phyloP scores from a whole-genome alignment of 441 rosid species.

The Syzygium syzygioides region DNA sequence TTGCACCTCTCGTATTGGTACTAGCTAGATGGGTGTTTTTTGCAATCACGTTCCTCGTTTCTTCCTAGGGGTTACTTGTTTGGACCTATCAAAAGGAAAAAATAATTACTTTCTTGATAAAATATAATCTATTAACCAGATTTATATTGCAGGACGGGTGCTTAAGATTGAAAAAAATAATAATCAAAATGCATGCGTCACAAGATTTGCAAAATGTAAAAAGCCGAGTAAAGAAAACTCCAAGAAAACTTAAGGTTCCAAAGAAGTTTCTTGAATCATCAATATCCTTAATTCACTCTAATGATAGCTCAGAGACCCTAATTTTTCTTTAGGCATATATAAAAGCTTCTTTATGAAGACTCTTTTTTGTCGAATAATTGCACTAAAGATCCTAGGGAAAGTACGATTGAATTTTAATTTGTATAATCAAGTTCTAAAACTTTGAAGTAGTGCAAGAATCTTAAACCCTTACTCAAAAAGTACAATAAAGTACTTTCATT shows the following conservation, averaged over 20 bases:
- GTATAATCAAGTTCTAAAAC: not conserved
- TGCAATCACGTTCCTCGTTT: not conserved
- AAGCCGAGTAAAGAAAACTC: not conserved
- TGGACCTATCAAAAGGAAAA: not conserved
- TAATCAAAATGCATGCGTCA: not conserved
- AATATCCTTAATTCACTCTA: not conserved
- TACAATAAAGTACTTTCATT: not conserved
- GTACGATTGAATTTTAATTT: not conserved
- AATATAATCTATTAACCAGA: not conserved
- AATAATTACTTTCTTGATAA: not conserved
- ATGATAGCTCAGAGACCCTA: not conserved
- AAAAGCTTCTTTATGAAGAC: not conserved
- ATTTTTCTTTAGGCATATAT: not conserved
- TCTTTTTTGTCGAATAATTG: not conserved
- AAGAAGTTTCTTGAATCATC: not conserved
- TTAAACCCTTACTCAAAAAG: not conserved
- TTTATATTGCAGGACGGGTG: not conserved
- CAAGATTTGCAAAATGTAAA: not conserved
- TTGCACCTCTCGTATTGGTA: not conserved
- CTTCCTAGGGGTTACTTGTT: not conserved
- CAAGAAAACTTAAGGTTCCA: not conserved
- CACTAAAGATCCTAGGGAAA: not conserved
- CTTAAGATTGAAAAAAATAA: not conserved
- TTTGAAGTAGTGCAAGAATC: not conserved
- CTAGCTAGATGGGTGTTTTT: not conserved